These are phyloP conservation scores for Phytophthora tubulina DNA, from an alignment of 352 stramenopile species.

Conservation along the genomic window DNA sequence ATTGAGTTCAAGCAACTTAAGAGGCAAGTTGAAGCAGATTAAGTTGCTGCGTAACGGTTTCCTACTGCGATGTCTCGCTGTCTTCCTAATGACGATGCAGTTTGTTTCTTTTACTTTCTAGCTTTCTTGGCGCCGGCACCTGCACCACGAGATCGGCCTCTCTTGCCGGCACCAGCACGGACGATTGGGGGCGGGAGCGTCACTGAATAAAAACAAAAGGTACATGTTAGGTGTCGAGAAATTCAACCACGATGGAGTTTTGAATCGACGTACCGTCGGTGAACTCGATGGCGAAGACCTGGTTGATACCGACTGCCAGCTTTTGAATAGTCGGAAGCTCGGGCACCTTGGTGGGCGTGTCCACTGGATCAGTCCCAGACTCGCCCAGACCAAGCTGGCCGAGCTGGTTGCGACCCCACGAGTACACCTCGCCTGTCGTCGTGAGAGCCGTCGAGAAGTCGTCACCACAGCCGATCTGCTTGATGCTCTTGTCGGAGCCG, in stretches of 20 bases:
- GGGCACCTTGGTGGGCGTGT: constrained; percentile 63
- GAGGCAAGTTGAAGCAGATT: constrained; percentile 10
- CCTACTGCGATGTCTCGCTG: constrained; percentile 2
- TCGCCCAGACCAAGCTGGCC: constrained; percentile 74
- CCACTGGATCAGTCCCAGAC: constrained; percentile 40
- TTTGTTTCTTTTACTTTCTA: constrained; percentile 39
- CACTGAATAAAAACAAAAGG: constrained; percentile 35
- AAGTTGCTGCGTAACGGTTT: constrained; percentile 17
- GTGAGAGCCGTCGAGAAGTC: constrained; percentile 76
- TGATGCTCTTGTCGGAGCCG: constrained; percentile 37
- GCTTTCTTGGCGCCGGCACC: constrained; percentile 41
- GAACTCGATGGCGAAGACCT: constrained; percentile 83
- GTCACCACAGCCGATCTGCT: constrained; percentile 67
- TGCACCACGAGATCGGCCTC: constrained; percentile 18
- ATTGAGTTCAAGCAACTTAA: constrained; percentile 18
- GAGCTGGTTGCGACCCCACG: constrained; percentile 78
- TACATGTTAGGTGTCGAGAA: constrained; percentile 3
- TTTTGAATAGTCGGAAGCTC: constrained; percentile 70
- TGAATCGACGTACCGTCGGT: constrained; percentile 60
- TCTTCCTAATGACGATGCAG: not conserved
- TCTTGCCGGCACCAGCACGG: constrained; percentile 34
- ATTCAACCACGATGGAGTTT: not conserved
- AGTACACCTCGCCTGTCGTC: constrained; percentile 61
- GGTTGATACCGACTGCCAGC: constrained; percentile 72
- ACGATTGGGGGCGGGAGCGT: constrained; percentile 57